A percentile compares a stretch with the other conserved stretches of the same genome.
Evolutionary conservation across 2,329 filamentous ascomycete species (phyloP).

Genomic region (Arthrocladium fulminans): DNA sequence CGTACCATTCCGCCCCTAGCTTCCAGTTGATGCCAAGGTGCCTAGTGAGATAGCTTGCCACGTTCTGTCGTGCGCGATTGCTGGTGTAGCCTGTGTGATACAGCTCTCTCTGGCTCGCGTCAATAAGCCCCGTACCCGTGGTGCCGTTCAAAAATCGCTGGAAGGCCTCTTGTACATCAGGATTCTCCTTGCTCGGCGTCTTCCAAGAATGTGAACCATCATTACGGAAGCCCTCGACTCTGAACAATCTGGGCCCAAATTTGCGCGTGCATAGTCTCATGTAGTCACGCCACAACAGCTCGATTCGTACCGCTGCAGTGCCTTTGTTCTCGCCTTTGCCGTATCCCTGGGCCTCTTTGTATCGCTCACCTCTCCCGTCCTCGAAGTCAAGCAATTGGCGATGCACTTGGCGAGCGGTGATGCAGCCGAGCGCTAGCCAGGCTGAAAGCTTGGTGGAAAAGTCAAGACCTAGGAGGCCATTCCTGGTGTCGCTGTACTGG

Average conservation of each 20-base stretch:
- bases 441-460: slow-evolving; percentile 70
- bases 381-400: slow-evolving; percentile 60
- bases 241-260: slow-evolving; percentile 57
- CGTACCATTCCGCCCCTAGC: slow-evolving; percentile 74
- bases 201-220: slow-evolving; percentile 45
- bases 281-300: slow-evolving; percentile 72
- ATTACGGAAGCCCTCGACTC: slow-evolving; percentile 53
- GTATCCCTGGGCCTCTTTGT: slow-evolving; percentile 46
- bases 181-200: slow-evolving; percentile 14
- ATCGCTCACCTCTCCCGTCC: slow-evolving; percentile 43
- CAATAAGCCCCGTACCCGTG: slow-evolving; percentile 68
- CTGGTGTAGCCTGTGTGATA: slow-evolving; percentile 69
- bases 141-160: slow-evolving; percentile 56
- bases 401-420: slow-evolving; percentile 66
- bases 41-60: slow-evolving; percentile 64
- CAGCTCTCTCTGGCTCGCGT: slow-evolving; percentile 67
- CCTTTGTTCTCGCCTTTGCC: slow-evolving; percentile 64
- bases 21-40: slow-evolving; percentile 71
- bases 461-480: slow-evolving; percentile 60
- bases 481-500: slow-evolving; percentile 61
- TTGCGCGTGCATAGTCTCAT: slow-evolving; percentile 69
- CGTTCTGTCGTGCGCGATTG: slow-evolving; percentile 67
- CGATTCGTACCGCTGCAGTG: slow-evolving; percentile 59
- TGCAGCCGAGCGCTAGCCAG: slow-evolving; percentile 61
- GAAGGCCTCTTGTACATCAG: slow-evolving; percentile 40